Base-by-base conservation (phyloP, 169 alveolate genomes). In the Plasmodium knowlesi region DNA sequence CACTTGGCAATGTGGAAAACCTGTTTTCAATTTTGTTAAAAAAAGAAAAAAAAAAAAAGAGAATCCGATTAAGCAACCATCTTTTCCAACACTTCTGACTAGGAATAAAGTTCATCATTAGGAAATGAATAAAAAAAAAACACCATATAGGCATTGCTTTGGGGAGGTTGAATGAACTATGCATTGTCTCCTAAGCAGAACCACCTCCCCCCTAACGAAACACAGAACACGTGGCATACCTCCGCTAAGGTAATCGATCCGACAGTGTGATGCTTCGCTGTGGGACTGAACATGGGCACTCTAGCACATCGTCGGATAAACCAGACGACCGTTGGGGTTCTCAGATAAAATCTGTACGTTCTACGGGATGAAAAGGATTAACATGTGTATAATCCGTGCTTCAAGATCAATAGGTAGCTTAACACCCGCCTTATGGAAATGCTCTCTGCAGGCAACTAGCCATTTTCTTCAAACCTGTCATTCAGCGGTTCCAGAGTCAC, bases 291-390 rank as follows among this genome's bases (percentile, higher is more conserved):
- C 97, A 96, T 96, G 10, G 98, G 98, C 6, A 97, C 96, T 39
- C 99, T 95, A 22, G 99, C 98, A 28, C 97, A 97, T 32, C 98
- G 92, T 54, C 98, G 95, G 34, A 97, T 96, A 50, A 97, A 97
- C 98, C 98, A 98, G 53, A 96, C 96, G 82, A 98, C 96, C 53
- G 98, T 97, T 28, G 99, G 99, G 2, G 99, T 97, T 76, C 98
- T 88, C 30, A 97, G 92, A 39, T 97, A 86, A 71, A 98, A 98
- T 82, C 97, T 95, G 92, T 96, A 98, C 14, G 98, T 90, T n/a
- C 98, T 95, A 90, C 10, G 28, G 92, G 39, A 16, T n/a, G 43
- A 14, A 30, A 92, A 25, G 12, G 1, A 25, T 8, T 22, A 5
- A 16, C 3, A 30, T 1, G 19, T 16, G 84, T 19, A 61, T 0